These are phyloP conservation scores for Lepiota subincarnata DNA, from an alignment of 768 basidiomycete species.

Conservation along the genomic window DNA sequence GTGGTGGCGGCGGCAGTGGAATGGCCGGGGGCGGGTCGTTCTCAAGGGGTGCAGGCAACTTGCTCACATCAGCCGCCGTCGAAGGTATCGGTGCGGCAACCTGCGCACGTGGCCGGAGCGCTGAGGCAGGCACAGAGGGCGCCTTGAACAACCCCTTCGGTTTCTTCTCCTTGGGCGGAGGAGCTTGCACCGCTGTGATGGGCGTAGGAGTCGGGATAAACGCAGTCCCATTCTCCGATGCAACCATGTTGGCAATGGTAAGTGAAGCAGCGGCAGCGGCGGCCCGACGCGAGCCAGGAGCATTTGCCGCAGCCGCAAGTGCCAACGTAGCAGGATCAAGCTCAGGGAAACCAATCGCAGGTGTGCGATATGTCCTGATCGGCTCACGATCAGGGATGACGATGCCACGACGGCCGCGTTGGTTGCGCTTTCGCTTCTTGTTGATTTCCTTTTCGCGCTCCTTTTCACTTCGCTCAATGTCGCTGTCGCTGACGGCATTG, in stretches of 20 bases:
- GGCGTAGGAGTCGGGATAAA: conserved; percentile 34
- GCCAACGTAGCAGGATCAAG: conserved; percentile 69
- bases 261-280: conserved; percentile 81
- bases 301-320: conserved; percentile 56
- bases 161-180: conserved; percentile 59
- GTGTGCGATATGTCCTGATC: conserved; percentile 86
- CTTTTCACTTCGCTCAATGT: conserved; percentile 85
- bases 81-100: conserved; percentile 58
- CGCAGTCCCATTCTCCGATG: conserved; percentile 79
- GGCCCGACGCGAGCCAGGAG: conserved; percentile 72
- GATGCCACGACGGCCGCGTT: conserved; percentile 75
- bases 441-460: conserved; percentile 92
- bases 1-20: conserved; percentile 22
- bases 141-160: conserved; percentile 71
- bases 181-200: conserved; percentile 15
- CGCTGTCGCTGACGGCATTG: conserved; percentile 82
- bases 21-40: conserved; percentile 50
- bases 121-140: conserved; percentile 49
- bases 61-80: conserved; percentile 54
- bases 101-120: conserved; percentile 58
- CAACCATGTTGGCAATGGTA: conserved; percentile 90
- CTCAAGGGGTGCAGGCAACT: conserved; percentile 55
- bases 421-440: conserved; percentile 80
- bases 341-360: conserved; percentile 81
- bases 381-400: conserved; percentile 91